These are phyloP conservation scores for Candida argentea DNA, from an alignment of 805 yeast genomes.

Conservation along the genomic window DNA sequence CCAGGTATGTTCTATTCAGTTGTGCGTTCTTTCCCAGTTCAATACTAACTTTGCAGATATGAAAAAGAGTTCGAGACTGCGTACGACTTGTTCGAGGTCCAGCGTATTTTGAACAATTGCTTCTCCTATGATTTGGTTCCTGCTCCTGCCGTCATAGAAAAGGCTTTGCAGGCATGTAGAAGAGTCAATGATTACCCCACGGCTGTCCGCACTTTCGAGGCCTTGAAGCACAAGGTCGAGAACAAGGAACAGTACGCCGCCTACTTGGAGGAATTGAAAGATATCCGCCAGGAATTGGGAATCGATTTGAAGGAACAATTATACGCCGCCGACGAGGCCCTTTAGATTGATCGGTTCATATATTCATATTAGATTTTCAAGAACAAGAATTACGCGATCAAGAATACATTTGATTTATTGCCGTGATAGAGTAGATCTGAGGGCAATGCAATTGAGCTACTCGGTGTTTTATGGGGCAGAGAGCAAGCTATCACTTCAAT, in stretches of 20 bases:
- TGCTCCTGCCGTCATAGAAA: slow-evolving; percentile 91
- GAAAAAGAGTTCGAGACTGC: slow-evolving; percentile 96
- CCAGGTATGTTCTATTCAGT: slow-evolving; percentile 41
- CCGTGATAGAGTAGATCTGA: too few relatives aligned
- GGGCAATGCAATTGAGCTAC: too few relatives aligned
- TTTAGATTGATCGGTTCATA: too few relatives aligned
- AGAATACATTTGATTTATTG: too few relatives aligned
- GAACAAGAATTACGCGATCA: too few relatives aligned
- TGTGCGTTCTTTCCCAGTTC: slow-evolving; percentile 1
- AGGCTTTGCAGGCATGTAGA: slow-evolving; percentile 96
- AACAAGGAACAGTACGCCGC: slow-evolving; percentile 90
- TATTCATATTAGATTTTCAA: too few relatives aligned
- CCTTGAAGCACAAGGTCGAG: slow-evolving; percentile 92
- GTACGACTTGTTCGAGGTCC: slow-evolving; percentile 38
- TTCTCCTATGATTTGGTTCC: slow-evolving; percentile 98
- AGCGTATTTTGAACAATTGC: slow-evolving; percentile 93
- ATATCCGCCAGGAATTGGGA: slow-evolving; percentile 85
- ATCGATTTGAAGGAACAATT: slow-evolving; percentile 88
- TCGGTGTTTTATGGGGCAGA: too few relatives aligned
- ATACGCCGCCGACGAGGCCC: slow-evolving; percentile 22
- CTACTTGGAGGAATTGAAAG: slow-evolving; percentile 90
- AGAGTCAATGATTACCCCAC: slow-evolving; percentile 98
- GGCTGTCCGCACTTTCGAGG: slow-evolving; percentile 97
- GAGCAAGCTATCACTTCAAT: too few relatives aligned
- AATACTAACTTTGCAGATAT: slow-evolving; percentile 43